Evolutionary conservation across 306 rosid genomes (phyloP).

Genomic region (Quercus robur): DNA sequence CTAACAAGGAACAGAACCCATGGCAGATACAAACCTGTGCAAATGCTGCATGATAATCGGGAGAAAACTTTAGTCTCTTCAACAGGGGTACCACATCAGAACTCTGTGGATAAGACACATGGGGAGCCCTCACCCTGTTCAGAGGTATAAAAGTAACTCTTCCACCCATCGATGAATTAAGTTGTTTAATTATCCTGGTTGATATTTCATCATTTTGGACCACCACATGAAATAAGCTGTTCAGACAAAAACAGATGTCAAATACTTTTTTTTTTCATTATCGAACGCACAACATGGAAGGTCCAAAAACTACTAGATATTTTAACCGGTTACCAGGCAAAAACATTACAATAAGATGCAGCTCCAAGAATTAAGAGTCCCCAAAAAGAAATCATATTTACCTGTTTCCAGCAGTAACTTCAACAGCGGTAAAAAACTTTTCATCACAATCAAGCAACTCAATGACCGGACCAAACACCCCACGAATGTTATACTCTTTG

Average conservation of each 20-base stretch:
- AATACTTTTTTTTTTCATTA: neutral
- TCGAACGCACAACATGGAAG: neutral
- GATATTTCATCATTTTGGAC: constrained; percentile 89
- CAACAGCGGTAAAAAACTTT: constrained; percentile 89
- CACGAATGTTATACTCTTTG: constrained; percentile 63
- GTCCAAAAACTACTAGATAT: neutral
- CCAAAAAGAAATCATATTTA: constrained; percentile 11
- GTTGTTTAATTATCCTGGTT: constrained; percentile 91
- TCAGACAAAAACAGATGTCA: constrained; percentile 18
- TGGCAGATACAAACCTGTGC: constrained; percentile 65
- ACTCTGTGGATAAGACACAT: constrained; percentile 70
- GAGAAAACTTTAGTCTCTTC: constrained; percentile 61
- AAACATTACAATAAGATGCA: neutral
- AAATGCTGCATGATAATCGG: constrained; percentile 62
- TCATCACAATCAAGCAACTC: constrained; percentile 93
- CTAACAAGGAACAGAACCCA: neutral
- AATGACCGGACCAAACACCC: constrained; percentile 90
- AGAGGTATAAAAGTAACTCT: constrained; percentile 96
- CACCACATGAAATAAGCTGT: constrained; percentile 97
- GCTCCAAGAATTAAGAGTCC: neutral
- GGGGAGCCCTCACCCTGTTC: constrained; percentile 86
- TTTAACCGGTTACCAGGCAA: neutral
- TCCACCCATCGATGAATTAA: constrained; percentile 84
- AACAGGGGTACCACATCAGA: constrained; percentile 88
- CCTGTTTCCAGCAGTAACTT: constrained; percentile 99